Percentiles rank a stretch among this genome's conserved stretches.
These are phyloP conservation scores for Penicillium occitanis DNA, from an alignment of 2,329 filamentous ascomycete genomes.

Conservation along the genomic window DNA sequence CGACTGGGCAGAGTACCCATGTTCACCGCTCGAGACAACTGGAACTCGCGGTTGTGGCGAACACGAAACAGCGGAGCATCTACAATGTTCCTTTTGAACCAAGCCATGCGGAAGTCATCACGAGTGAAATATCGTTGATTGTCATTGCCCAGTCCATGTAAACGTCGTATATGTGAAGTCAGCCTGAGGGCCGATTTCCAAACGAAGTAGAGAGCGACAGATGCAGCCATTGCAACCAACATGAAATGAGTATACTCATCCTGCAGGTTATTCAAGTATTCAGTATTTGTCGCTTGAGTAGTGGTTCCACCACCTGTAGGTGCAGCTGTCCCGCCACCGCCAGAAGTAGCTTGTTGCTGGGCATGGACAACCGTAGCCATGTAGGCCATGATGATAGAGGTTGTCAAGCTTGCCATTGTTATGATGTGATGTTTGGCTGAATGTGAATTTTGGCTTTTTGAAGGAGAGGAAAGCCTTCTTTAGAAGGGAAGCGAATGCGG, in stretches of 20 bases:
- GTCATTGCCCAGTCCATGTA: slow-evolving; percentile 75
- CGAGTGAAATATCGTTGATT: slow-evolving; percentile 75
- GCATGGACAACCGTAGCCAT: slow-evolving; percentile 17
- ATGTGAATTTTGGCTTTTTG: background rate
- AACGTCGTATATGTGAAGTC: slow-evolving; percentile 67
- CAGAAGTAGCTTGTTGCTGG: slow-evolving; percentile 2
- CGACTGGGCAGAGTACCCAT: slow-evolving; percentile 49
- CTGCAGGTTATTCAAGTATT: slow-evolving; percentile 13
- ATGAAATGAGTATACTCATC: slow-evolving; percentile 53
- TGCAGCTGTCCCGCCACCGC: background rate
- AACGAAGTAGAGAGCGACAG: slow-evolving; percentile 62
- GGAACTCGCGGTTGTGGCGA: slow-evolving; percentile 48
- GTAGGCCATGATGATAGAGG: slow-evolving; percentile 3
- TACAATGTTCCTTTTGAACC: slow-evolving; percentile 66
- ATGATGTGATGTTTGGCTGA: background rate
- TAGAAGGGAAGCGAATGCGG: background rate
- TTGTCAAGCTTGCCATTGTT: slow-evolving; percentile 4
- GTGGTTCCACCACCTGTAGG: background rate
- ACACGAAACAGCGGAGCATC: slow-evolving; percentile 48
- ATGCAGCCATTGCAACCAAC: slow-evolving; percentile 55
- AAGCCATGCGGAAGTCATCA: slow-evolving; percentile 59
- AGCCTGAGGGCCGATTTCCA: slow-evolving; percentile 65
- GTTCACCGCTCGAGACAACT: slow-evolving; percentile 45
- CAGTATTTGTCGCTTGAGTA: background rate
- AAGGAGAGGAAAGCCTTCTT: background rate